Evolutionary conservation across 2,329 filamentous ascomycete genomes (phyloP).

Genomic region (Penicillium sp.): DNA sequence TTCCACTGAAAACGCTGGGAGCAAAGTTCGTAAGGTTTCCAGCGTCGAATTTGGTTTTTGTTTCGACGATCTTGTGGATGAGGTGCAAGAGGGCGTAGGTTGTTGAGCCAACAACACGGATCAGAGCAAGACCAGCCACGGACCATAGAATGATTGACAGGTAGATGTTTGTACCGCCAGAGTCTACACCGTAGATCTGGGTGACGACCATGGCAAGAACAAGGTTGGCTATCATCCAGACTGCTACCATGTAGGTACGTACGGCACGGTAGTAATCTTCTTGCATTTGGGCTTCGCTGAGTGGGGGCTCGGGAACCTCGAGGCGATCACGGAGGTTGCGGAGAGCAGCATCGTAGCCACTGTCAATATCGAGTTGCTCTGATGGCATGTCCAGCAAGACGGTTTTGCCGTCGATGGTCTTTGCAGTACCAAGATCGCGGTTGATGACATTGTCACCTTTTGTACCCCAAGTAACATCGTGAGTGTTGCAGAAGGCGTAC

Average conservation of each 20-base stretch:
- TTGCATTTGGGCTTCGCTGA: conserved; percentile 79
- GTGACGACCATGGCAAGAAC: conserved; percentile 90
- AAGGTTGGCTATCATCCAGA: conserved; percentile 91
- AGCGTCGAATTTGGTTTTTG: conserved; percentile 63
- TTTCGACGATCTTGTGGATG: conserved; percentile 83
- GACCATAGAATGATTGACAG: conserved; percentile 90
- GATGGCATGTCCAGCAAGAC: conserved; percentile 97
- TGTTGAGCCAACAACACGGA: conserved; percentile 79
- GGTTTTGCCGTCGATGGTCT: conserved; percentile 70
- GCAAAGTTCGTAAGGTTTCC: conserved; percentile 34
- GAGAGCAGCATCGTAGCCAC: conserved; percentile 93
- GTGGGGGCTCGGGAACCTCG: conserved; percentile 65
- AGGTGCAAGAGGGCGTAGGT: conserved; percentile 82
- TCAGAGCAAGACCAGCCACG: conserved; percentile 81
- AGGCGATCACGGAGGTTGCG: conserved; percentile 92
- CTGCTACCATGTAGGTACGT: conserved; percentile 94
- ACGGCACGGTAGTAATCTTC: conserved; percentile 99
- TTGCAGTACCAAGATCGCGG: conserved; percentile 86
- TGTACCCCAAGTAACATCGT: conserved; percentile 98
- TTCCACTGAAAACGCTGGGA: conserved; percentile 23
- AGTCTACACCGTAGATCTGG: conserved; percentile 73
- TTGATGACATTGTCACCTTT: conserved; percentile 96
- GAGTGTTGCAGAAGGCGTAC: conserved; percentile 98
- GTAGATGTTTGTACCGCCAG: conserved; percentile 82
- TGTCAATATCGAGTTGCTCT: conserved; percentile 97